Conservation (phyloP, 257 asterid species). For the Linaria vulgaris region DNA sequence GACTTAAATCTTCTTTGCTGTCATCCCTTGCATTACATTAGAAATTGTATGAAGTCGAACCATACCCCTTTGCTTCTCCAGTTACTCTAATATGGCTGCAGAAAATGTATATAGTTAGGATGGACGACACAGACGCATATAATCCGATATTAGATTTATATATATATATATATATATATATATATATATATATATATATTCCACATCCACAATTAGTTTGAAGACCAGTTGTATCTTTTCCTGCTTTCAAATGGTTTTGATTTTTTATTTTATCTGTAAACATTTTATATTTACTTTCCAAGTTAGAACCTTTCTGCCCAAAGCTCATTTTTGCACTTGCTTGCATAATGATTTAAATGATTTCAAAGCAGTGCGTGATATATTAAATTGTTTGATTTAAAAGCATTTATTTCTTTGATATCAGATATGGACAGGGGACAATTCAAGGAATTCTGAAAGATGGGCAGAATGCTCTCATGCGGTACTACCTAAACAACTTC, state of each 20-base stretch:
- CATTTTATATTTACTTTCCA: neutral
- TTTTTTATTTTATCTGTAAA: neutral
- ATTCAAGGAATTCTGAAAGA: conserved; percentile 68
- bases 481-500: conserved; percentile 91
- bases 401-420: conserved; percentile 15
- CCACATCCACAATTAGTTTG: too few species aligned
- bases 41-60: too few species aligned
- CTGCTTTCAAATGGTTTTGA: neutral
- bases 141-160: too few species aligned
- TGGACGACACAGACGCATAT: too few species aligned
- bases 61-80: too few species aligned
- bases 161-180: too few species aligned
- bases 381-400: conserved; percentile 15
- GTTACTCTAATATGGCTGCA: too few species aligned
- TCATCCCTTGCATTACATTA: too few species aligned
- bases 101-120: too few species aligned
- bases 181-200: too few species aligned
- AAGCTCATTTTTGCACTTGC: conserved; percentile 2
- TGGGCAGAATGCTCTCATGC: conserved; percentile 66
- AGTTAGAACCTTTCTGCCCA: neutral
- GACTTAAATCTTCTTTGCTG: too few species aligned
- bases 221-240: neutral
- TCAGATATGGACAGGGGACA: conserved; percentile 80
- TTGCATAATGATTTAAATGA: conserved; percentile 6
- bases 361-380: conserved; percentile 11